phyloP scores from a whole-genome alignment of 495 filamentous ascomycete species.

The Lasiosphaeria hispida region DNA sequence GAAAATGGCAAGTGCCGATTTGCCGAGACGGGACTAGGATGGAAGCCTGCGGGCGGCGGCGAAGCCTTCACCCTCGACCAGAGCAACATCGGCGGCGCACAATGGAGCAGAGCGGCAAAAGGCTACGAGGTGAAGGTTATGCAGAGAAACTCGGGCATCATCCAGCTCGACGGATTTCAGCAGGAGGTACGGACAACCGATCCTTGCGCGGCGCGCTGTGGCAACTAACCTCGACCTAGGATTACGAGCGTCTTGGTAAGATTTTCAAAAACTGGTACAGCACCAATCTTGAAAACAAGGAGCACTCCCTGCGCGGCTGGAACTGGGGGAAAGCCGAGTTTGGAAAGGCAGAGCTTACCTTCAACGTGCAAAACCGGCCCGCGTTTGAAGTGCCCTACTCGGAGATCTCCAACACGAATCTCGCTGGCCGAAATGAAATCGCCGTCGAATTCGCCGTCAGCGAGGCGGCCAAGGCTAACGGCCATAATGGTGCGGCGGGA shows the following conservation, averaged over 20 bases:
- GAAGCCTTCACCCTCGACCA: constrained; percentile 89
- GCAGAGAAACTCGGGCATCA: constrained; percentile 75
- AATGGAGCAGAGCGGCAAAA: constrained; percentile 92
- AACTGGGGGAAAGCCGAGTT: constrained; percentile 99
- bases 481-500: constrained; percentile 71
- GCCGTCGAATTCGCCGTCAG: constrained; percentile 85
- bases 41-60: constrained; percentile 83
- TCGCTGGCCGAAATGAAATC: constrained; percentile 97
- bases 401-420: constrained; percentile 96
- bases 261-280: constrained; percentile 96
- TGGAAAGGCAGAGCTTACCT: constrained; percentile 87
- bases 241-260: constrained; percentile 84
- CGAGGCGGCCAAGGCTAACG: constrained; percentile 66
- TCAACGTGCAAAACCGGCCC: constrained; percentile 95
- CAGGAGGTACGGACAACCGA: constrained; percentile 62
- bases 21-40: constrained; percentile 87
- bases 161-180: constrained; percentile 93
- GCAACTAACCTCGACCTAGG: constrained; percentile 48
- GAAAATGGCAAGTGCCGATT: constrained; percentile 88
- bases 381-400: constrained; percentile 97
- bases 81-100: constrained; percentile 75
- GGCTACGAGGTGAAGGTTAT: constrained; percentile 92
- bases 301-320: constrained; percentile 95
- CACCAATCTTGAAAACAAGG: constrained; percentile 82
- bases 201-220: neutral